phyloP scores from a whole-genome alignment of 495 filamentous ascomycete genomes.

The Glutinoglossum americanum region DNA sequence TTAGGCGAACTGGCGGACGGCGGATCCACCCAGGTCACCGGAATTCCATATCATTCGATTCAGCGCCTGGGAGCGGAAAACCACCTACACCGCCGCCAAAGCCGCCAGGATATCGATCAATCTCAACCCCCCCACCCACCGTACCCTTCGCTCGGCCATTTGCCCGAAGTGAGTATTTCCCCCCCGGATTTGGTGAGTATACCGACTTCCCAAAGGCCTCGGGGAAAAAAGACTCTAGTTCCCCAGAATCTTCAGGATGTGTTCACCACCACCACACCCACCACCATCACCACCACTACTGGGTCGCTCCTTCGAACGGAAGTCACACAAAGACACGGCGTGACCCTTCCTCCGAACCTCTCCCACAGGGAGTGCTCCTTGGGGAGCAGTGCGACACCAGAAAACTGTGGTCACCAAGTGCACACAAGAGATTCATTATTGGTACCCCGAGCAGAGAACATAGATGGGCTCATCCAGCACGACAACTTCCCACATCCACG shows the following conservation, averaged over 20 bases:
- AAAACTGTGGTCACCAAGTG: background rate
- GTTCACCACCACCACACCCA: slow-evolving; percentile 4
- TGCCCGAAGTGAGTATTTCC: background rate
- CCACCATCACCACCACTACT: background rate
- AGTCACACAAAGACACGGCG: background rate
- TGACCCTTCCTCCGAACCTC: background rate
- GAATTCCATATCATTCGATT: background rate
- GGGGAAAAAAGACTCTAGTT: background rate
- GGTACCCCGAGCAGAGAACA: background rate
- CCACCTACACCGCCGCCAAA: background rate
- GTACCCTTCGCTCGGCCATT: background rate
- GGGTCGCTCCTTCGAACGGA: background rate
- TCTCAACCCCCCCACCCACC: background rate
- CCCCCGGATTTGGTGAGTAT: background rate
- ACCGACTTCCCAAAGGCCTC: background rate
- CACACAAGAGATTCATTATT: background rate
- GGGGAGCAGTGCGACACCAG: background rate
- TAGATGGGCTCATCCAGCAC: background rate
- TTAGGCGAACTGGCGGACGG: background rate
- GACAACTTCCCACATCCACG: background rate
- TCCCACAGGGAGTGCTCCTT: background rate
- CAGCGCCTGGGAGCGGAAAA: background rate
- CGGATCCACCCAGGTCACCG: background rate
- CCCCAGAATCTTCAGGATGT: background rate
- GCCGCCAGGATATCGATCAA: background rate